Evolutionary conservation across 805 yeast species (phyloP).

Genomic region (Hanseniaspora taiwanica): DNA sequence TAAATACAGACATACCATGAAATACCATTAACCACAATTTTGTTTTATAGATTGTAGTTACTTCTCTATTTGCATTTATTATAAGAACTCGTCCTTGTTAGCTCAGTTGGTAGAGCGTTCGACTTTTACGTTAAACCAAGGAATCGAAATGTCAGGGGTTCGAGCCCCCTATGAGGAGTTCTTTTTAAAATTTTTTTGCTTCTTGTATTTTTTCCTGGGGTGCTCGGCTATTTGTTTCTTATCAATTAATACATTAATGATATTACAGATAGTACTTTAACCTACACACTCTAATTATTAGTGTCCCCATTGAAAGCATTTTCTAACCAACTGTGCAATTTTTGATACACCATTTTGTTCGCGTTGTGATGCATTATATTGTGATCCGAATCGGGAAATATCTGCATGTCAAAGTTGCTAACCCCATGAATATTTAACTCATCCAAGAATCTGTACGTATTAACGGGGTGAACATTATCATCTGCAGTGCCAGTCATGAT

Average conservation of each 20-base stretch:
- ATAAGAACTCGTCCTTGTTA: conserved; percentile 34
- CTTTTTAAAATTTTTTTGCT: no score
- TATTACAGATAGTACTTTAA: no score
- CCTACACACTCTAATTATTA: conserved; percentile 7
- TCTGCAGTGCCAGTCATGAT: conserved; percentile 78
- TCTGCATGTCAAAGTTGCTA: conserved; percentile 73
- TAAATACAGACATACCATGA: no score
- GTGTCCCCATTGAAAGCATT: conserved; percentile 38
- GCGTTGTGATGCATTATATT: conserved; percentile 72
- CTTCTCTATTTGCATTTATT: no score
- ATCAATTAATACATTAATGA: background rate
- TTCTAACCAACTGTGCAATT: conserved; percentile 54
- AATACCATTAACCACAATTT: no score
- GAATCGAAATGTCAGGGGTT: conserved; percentile 35
- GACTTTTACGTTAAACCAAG: conserved; percentile 41
- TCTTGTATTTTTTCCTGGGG: no score
- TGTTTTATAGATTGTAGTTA: no score
- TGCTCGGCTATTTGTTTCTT: background rate
- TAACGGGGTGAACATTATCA: conserved; percentile 72
- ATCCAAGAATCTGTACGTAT: conserved; percentile 50
- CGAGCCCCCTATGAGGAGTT: conserved; percentile 41
- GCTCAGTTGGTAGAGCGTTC: conserved; percentile 64
- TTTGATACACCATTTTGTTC: conserved; percentile 54
- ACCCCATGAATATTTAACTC: conserved; percentile 36
- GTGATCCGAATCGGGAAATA: conserved; percentile 92